Conservation (phyloP, 805 yeast species). For the Teunomyces funiuensis region DNA sequence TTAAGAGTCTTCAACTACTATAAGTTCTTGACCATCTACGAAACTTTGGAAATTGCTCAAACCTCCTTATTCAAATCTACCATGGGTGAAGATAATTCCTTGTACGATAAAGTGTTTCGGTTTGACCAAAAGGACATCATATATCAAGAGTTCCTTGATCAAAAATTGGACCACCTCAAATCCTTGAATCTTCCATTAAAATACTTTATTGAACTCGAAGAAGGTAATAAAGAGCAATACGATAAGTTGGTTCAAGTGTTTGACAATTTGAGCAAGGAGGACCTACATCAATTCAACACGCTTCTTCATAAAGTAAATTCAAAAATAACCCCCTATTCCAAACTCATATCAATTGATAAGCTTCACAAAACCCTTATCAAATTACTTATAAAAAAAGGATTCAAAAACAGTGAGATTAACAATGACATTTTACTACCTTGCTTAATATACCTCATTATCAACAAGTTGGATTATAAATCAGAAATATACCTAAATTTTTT, state of each 20-base stretch:
- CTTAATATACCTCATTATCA: slow-evolving; percentile 35
- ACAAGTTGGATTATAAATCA: slow-evolving; percentile 19
- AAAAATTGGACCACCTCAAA: slow-evolving; percentile 29
- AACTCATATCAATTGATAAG: slow-evolving; percentile 27
- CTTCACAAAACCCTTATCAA: slow-evolving; percentile 33
- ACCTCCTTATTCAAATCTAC: slow-evolving; percentile 26
- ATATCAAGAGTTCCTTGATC: slow-evolving; percentile 34
- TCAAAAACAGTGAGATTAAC: slow-evolving; percentile 26
- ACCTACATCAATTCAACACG: slow-evolving; percentile 17
- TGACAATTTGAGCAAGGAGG: slow-evolving; percentile 16
- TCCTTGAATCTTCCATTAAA: slow-evolving; percentile 27
- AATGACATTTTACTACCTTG: slow-evolving; percentile 43
- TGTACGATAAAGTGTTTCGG: slow-evolving; percentile 40
- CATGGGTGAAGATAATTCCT: slow-evolving; percentile 27
- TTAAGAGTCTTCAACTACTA: slow-evolving; percentile 42
- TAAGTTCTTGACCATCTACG: slow-evolving; percentile 35
- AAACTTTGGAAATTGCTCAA: slow-evolving; percentile 36
- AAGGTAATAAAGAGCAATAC: not conserved
- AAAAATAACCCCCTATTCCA: slow-evolving; percentile 32
- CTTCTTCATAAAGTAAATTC: slow-evolving; percentile 18
- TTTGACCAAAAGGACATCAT: slow-evolving; percentile 40
- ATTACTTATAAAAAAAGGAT: slow-evolving; percentile 14
- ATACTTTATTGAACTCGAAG: slow-evolving; percentile 28
- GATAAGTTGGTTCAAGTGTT: slow-evolving; percentile 15
- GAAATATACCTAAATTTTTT: slow-evolving; percentile 38